Evolutionary conservation across 2,329 filamentous ascomycete species (phyloP), one percentile per base, ranked within the genome.

Genomic region (Xylaria sp.): DNA sequence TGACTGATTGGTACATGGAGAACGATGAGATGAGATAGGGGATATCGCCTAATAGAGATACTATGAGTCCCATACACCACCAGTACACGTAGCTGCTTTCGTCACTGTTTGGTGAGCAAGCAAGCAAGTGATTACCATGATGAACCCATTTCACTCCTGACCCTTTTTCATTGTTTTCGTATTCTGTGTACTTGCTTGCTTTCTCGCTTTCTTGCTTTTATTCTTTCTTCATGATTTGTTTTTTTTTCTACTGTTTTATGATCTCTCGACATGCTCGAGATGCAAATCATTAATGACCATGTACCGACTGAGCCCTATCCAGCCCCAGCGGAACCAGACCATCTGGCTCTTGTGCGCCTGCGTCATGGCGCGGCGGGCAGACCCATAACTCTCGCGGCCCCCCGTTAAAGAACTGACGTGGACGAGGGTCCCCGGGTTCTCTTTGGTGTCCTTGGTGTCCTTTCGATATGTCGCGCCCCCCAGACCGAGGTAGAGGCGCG

Each of bases 271-370:
- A 62, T 78, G 78, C 67, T 85, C 83, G 33, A 86, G 75, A 73
- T 82, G 84, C 77, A 99, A 75, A 75, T 98, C 94, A 77, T 99
- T 99, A 33, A 98, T 85, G 60, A 93, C 85, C 95, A 99, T 98
- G 78, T 98, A 99, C 64, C 95, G 84, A 72, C 93, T 95, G 60
- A 97, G 75, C 0, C 87, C 84, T 73, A 99, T 97, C 93, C 94
- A 99, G 2, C 93, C 92, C 86, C 93, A 98, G 7, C 95, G 87
- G 75, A 98, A 99, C 95, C 95, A 99, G 38, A 92, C 87, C 95
- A 99, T 99, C 83, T 99, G 95, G 77, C 93, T 97, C 78, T 88
- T 83, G 80, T 99, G 95, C 28, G 92, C 94, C 57, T 85, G 83
- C 1, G 91, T 93, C 95, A 99, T 99, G 33, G 95, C 94, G 57